phyloP scores from a whole-genome alignment of 306 rosid genomes.

The Malus sieversii region DNA sequence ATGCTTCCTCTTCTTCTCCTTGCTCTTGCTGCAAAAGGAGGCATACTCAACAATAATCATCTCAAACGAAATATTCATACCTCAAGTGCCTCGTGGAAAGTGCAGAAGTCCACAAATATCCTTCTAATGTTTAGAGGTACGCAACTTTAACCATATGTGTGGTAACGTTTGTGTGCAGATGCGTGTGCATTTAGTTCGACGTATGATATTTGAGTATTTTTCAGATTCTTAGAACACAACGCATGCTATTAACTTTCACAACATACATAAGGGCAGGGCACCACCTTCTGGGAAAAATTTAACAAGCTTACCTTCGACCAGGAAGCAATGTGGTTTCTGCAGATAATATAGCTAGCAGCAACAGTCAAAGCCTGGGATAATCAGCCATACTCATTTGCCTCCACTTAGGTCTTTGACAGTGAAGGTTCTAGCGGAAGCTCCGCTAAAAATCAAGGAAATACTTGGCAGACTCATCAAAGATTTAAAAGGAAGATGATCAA shows the following conservation, averaged over 20 bases:
- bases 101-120: not conserved
- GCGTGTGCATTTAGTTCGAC: not conserved
- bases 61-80: not conserved
- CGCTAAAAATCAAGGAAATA: conserved; percentile 28
- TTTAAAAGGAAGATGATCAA: not conserved
- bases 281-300: not conserved
- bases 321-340: conserved; percentile 79
- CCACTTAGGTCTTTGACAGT: conserved; percentile 84
- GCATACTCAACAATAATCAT: conserved; percentile 4
- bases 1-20: conserved; percentile 80
- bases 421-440: conserved; percentile 98
- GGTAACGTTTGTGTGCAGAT: not conserved
- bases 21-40: conserved; percentile 45
- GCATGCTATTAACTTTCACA: conserved; percentile 1
- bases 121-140: not conserved
- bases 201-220: not conserved
- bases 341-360: conserved; percentile 89
- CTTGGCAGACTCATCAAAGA: not conserved
- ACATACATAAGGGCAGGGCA: not conserved
- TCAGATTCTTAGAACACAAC: not conserved
- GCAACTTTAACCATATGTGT: not conserved
- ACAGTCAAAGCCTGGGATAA: conserved; percentile 85
- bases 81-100: not conserved
- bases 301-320: conserved; percentile 53
- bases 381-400: conserved; percentile 78